Conservation (phyloP, 768 basidiomycete species). For the Arthromyces matolae region DNA sequence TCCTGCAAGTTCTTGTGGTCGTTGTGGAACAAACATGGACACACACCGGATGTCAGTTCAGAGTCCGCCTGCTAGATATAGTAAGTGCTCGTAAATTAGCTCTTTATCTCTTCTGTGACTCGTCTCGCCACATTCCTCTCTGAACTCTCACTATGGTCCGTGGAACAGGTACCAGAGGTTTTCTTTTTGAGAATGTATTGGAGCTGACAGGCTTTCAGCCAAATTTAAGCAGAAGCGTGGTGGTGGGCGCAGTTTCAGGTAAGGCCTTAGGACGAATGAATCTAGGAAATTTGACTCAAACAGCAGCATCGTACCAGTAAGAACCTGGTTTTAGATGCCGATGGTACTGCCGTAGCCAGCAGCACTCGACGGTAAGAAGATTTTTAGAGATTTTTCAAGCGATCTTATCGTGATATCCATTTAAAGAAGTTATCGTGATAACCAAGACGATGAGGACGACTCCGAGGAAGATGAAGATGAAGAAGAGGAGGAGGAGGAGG, state of each 20-base stretch:
- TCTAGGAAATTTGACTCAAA: too few relatives aligned
- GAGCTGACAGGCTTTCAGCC: constrained; percentile 35
- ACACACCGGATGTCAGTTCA: constrained; percentile 13
- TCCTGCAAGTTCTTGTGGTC: constrained; percentile 20
- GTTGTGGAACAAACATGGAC: constrained; percentile 7
- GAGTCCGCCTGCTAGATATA: constrained; percentile 18
- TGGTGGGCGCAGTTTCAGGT: constrained; percentile 86
- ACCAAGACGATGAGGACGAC: constrained; percentile 34
- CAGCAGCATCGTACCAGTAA: too few relatives aligned
- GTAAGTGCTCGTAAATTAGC: constrained; percentile 2
- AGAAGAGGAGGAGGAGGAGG: constrained; percentile 37
- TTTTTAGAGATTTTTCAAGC: not conserved
- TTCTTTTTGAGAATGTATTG: too few relatives aligned
- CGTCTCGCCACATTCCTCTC: constrained; percentile 3
- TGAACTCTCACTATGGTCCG: constrained; percentile 39
- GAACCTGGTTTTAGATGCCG: constrained; percentile 53
- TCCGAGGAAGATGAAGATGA: constrained; percentile 41
- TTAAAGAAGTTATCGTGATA: constrained; percentile 15
- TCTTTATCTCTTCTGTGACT: constrained; percentile 10
- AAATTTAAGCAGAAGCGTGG: constrained; percentile 87
- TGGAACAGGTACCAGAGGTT: constrained; percentile 50
- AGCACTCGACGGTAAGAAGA: constrained; percentile 39
- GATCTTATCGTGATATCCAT: constrained; percentile 11
- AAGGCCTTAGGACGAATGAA: too few relatives aligned
- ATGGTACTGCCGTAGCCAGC: constrained; percentile 47